Evolutionary conservation across 169 alveolate species (phyloP), one percentile per base, ranked within the genome.

Genomic region (Plasmodium gallinaceum): DNA sequence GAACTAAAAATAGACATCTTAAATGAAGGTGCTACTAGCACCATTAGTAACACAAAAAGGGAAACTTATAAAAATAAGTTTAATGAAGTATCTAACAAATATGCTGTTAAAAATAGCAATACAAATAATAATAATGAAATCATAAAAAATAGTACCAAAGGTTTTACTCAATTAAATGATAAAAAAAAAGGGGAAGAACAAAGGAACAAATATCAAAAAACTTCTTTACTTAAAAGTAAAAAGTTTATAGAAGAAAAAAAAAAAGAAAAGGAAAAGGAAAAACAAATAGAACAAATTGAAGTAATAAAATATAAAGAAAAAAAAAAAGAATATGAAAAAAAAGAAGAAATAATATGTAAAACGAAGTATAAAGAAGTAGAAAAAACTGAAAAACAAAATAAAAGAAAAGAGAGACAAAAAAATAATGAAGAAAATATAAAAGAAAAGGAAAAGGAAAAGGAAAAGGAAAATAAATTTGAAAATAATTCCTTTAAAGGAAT

Each of bases 401-500:
- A 45, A 14, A 58, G 7, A 72, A 3, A 42, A 14, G 42, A 26
- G n/a, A 0, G 39, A 12, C 12, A 60, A 60, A 60, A 32, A 32
- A 32, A 32, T 32, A 39, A 43, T 5, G 52, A 66, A 37, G 57
- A 22, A 39, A 32, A 32, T 32, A 32, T 32, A 32, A 32, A 66
- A 10, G 42, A 66, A 12, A 20, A 42, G 8, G 58, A 66, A 6
- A 37, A 62, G 7, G 37, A 65, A 14, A 42, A 65, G 12, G 52
- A 16, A 60, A 60, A 60, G 5, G 18, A 71, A 8, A 58, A 73
- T 43, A 73, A 73, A 26, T 7, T 73, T 24, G 78, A 64, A 9
- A 65, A 78, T 7, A 78, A 65, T 24, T 78, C 89, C 5, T 78
- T 64, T 65, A 65, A 39, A 12, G 76, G 76, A 45, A 78, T 78